Evolutionary conservation across 108 stramenopile species (phyloP).

Genomic region (Cyclostephanos invisitatus): DNA sequence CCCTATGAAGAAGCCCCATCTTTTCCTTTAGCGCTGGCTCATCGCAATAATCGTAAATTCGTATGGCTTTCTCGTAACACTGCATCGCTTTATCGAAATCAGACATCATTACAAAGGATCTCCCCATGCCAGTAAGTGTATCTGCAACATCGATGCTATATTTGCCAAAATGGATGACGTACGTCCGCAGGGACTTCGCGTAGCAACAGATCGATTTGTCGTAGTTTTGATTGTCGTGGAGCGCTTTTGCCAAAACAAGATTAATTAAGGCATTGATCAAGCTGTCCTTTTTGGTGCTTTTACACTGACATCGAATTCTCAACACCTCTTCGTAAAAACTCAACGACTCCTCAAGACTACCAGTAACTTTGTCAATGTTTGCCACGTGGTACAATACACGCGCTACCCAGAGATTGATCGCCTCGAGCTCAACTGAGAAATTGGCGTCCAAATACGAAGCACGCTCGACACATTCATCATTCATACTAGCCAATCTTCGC

Average conservation of each 20-base stretch:
- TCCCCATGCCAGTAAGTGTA: conserved; percentile 40
- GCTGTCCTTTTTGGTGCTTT: conserved; percentile 23
- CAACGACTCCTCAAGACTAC: conserved; percentile 9
- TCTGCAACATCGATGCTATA: conserved; percentile 44
- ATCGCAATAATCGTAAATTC: conserved; percentile 39
- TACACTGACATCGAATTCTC: conserved; percentile 26
- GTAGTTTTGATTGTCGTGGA: conserved; percentile 22
- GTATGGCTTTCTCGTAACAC: conserved; percentile 47
- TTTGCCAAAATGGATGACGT: conserved; percentile 43
- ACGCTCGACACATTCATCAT: background rate
- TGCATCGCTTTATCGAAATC: conserved; percentile 34
- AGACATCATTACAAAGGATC: conserved; percentile 30
- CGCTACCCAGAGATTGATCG: conserved; percentile 44
- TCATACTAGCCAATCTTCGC: conserved; percentile 6
- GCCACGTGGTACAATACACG: conserved; percentile 30
- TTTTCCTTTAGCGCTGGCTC: conserved; percentile 32
- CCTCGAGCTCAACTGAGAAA: conserved; percentile 25
- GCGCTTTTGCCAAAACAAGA: conserved; percentile 18
- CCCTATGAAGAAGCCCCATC: conserved; percentile 43
- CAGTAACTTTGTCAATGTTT: conserved; percentile 23
- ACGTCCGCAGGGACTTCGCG: conserved; percentile 34
- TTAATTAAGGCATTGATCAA: conserved; percentile 24
- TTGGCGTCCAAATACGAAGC: no score
- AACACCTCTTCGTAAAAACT: conserved; percentile 29
- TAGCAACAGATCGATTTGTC: conserved; percentile 43